Evolutionary conservation across 768 basidiomycete species (phyloP).

Genomic region (Mycena belliarum): DNA sequence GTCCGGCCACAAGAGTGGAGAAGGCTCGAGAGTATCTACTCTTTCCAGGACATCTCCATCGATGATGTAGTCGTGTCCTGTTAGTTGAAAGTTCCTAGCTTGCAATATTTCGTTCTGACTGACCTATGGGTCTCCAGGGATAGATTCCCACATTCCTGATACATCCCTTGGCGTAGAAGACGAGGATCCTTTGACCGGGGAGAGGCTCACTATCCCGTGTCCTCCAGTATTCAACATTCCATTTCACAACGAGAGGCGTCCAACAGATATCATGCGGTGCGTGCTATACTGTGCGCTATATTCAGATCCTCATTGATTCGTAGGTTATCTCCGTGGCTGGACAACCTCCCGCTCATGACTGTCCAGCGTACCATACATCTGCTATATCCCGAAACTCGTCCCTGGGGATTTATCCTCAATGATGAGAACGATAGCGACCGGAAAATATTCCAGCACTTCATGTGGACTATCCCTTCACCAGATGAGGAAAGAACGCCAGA

Average conservation of each 20-base stretch:
- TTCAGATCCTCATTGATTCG: background rate
- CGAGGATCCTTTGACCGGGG: conserved; percentile 39
- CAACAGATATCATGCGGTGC: conserved; percentile 46
- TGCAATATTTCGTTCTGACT: conserved; percentile 8
- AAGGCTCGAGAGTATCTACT: conserved; percentile 50
- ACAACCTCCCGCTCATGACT: conserved; percentile 52
- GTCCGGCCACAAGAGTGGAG: conserved; percentile 52
- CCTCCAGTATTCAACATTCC: conserved; percentile 38
- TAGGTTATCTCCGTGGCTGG: conserved; percentile 53
- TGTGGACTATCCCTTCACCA: conserved; percentile 37
- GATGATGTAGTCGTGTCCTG: conserved; percentile 37
- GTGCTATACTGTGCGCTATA: conserved; percentile 2
- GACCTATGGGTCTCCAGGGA: conserved; percentile 34
- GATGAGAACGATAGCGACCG: conserved; percentile 36
- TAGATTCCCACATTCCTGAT: conserved; percentile 37
- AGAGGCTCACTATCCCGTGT: conserved; percentile 46
- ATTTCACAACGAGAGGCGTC: conserved; percentile 34
- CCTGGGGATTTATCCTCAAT: conserved; percentile 43
- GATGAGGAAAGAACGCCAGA: conserved; percentile 24
- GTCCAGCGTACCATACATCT: conserved; percentile 49
- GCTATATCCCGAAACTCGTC: conserved; percentile 40
- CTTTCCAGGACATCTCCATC: conserved; percentile 32
- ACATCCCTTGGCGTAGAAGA: conserved; percentile 36
- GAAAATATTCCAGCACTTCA: conserved; percentile 45
- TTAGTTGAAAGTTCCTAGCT: conserved; percentile 26